phyloP scores from a whole-genome alignment of 2,329 filamentous ascomycete genomes.

The Ceratocystis smalleyi region DNA sequence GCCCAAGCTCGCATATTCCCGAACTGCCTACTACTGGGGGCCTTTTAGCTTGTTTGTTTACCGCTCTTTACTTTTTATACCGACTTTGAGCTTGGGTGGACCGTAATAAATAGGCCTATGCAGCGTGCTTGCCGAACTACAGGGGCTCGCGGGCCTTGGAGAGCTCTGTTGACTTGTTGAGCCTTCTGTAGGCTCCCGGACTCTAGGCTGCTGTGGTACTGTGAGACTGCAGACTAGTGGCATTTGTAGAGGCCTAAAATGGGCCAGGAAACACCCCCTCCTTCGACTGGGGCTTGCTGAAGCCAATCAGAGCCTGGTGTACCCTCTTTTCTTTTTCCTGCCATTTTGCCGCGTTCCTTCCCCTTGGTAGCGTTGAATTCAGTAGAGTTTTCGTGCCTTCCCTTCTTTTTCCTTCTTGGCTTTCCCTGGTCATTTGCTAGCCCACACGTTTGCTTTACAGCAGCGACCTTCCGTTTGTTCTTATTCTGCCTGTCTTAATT shows the following conservation, averaged over 20 bases:
- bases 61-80: background rate
- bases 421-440: background rate
- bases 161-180: background rate
- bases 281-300: background rate
- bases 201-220: background rate
- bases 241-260: background rate
- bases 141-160: background rate
- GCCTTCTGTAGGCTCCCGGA: background rate
- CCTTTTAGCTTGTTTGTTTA: background rate
- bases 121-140: too few species aligned
- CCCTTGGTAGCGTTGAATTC: background rate
- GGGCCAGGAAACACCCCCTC: background rate
- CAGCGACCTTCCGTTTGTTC: background rate
- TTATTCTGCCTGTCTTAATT: background rate
- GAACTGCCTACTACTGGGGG: background rate
- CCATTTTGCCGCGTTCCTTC: conserved; percentile 2
- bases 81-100: background rate
- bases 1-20: background rate
- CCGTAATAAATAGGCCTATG: background rate
- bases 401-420: background rate
- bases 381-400: background rate
- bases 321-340: background rate
- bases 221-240: background rate
- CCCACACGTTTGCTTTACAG: background rate
- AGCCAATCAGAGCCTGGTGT: background rate